Evolutionary conservation across 495 filamentous ascomycete genomes (phyloP).

Genomic region (Massariosphaeria phaeospora): DNA sequence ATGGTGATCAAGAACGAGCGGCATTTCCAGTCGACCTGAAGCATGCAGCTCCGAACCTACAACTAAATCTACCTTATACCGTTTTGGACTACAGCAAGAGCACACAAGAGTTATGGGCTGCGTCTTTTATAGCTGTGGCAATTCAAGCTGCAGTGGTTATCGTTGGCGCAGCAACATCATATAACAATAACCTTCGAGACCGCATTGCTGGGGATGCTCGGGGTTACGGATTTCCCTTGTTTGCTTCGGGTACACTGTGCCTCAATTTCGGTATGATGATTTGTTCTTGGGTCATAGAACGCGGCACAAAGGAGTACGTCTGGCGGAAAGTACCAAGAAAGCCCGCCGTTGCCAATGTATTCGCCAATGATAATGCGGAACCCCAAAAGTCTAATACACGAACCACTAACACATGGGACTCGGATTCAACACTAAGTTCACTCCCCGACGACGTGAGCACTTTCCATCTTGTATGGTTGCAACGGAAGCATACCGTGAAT

Average conservation of each 20-base stretch:
- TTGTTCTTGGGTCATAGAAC: conserved; percentile 10
- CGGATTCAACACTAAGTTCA: not conserved
- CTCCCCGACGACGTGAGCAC: not conserved
- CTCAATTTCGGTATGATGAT: conserved; percentile 3
- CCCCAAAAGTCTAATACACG: not conserved
- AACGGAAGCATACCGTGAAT: conserved; percentile 6
- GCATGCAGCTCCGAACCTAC: conserved; percentile 7
- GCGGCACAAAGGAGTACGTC: not conserved
- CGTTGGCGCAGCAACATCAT: not conserved
- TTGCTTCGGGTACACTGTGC: not conserved
- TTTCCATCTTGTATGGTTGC: conserved; percentile 1
- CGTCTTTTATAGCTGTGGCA: not conserved
- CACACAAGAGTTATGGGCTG: not conserved
- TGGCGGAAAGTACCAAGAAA: too few relatives aligned
- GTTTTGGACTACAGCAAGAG: not conserved
- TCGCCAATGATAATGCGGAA: too few relatives aligned
- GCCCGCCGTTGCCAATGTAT: too few relatives aligned
- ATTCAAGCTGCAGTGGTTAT: not conserved
- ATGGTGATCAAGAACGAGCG: not conserved
- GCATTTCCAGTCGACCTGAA: not conserved
- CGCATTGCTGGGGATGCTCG: too few relatives aligned
- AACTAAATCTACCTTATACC: conserved; percentile 3
- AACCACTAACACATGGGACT: not conserved
- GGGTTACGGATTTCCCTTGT: conserved; percentile 2
- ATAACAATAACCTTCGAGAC: not conserved